Evolutionary conservation across 306 rosid genomes (phyloP).

Genomic region (Crataegus laevigata): DNA sequence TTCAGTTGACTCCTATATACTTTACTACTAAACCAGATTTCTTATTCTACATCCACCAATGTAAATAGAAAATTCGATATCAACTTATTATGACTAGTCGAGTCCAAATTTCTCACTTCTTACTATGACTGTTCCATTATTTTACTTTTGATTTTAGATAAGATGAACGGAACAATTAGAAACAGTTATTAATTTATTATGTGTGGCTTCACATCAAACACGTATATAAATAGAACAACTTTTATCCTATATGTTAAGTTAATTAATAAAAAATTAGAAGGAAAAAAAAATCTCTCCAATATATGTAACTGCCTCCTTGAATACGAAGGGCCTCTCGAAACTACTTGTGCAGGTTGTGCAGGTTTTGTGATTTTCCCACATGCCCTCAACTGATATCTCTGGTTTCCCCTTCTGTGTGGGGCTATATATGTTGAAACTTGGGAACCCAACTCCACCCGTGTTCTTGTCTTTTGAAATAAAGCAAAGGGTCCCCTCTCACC

Average conservation of each 20-base stretch:
- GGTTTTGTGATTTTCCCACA: constrained; percentile 20
- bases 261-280: too few species aligned
- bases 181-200: background rate
- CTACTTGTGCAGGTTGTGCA: background rate
- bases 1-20: background rate
- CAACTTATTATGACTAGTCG: too few species aligned
- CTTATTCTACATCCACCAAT: background rate
- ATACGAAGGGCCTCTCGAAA: constrained; percentile 1
- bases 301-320: background rate
- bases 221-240: background rate
- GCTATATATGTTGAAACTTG: constrained; percentile 2
- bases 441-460: constrained; percentile 43
- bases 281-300: background rate
- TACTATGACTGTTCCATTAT: background rate
- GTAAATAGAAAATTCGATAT: too few species aligned
- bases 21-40: background rate
- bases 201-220: background rate
- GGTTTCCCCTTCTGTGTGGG: constrained; percentile 12
- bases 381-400: constrained; percentile 14
- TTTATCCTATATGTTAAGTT: background rate
- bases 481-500: constrained; percentile 19
- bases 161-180: background rate
- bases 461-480: constrained; percentile 20
- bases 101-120: background rate
- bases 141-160: background rate